Evolutionary conservation across 2,329 filamentous ascomycete genomes (phyloP).

Genomic region (Emericellopsis cladophorae): DNA sequence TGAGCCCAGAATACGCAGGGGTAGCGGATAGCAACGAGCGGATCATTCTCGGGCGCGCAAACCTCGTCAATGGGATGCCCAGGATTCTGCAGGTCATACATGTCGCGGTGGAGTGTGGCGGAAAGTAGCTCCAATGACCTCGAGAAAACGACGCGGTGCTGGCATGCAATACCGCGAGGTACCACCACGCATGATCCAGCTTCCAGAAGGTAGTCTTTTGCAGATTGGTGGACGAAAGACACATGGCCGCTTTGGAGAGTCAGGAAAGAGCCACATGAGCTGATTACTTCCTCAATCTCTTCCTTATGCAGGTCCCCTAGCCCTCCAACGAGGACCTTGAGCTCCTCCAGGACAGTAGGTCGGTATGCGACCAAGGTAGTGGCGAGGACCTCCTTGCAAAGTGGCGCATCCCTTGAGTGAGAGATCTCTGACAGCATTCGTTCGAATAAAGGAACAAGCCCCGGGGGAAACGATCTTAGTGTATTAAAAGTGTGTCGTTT

Average conservation of each 20-base stretch:
- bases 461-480: slow-evolving; percentile 13
- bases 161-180: neutral
- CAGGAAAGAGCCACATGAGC: slow-evolving; percentile 23
- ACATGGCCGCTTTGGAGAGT: slow-evolving; percentile 13
- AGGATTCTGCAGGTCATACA: slow-evolving; percentile 10
- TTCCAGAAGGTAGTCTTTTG: slow-evolving; percentile 18
- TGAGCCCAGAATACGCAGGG: slow-evolving; percentile 10
- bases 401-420: slow-evolving; percentile 10
- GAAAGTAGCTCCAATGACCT: slow-evolving; percentile 18
- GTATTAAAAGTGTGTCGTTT: slow-evolving; percentile 4
- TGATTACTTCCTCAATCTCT: slow-evolving; percentile 12
- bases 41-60: slow-evolving; percentile 4
- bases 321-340: slow-evolving; percentile 9
- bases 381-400: slow-evolving; percentile 19
- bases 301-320: slow-evolving; percentile 4
- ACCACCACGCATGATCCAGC: neutral
- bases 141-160: slow-evolving; percentile 17
- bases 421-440: slow-evolving; percentile 20
- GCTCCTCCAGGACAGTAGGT: slow-evolving; percentile 18
- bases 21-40: slow-evolving; percentile 7
- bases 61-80: slow-evolving; percentile 2
- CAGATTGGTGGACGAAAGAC: slow-evolving; percentile 25
- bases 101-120: slow-evolving; percentile 16
- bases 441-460: slow-evolving; percentile 18
- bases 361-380: slow-evolving; percentile 13